Base-by-base conservation (phyloP, 2,329 filamentous ascomycete genomes). In the Cadophora gregata region DNA sequence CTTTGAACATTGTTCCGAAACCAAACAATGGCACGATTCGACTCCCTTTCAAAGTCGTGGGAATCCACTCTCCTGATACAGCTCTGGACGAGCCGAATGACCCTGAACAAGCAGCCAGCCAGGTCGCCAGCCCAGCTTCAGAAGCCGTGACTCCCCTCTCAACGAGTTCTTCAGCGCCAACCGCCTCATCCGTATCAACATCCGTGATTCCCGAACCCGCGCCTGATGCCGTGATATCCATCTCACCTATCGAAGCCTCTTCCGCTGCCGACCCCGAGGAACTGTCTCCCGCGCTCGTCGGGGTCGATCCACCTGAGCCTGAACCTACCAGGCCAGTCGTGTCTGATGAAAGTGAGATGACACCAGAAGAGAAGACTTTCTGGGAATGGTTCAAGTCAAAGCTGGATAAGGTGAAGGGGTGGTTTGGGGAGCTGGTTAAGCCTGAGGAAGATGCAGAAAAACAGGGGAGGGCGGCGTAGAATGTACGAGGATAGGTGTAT, bases 21-120 rank as follows among this genome's bases (percentile, higher is more conserved):
- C 87, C 92, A 0, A 97, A 97, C 77, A 98, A 98, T 75, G 95
- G 95, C 59, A 97, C 93, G 0, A 80, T 97, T 6, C 84, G 89
- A 12, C 83, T 95, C 14, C 92, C 92, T 0, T 80, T 95, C 29
- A 73, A 74, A 38, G 62, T 75, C 16, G 60, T 77, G 53, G 75
- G 75, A 12, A 29, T 72, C 3, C 91, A 94, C 75, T 82, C 84
- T 58, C 75, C 82, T 0, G 82, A 83, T 19, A 79, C 82, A 1
- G 78, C 77, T 1, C 77, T 82, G 0, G 81, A 85, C 24, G 81
- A 81, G n/a, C 86, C 84, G 0, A 77, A 78, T 1, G 88, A 91
- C 70, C 86, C 88, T 0, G 80, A 64, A 58, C 25, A 48, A 60
- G 48, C 50, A 25, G 27, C 62, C 6, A 45, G 42, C 19, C 31